Percentiles rank a stretch among this genome's conserved stretches.
phyloP scores from a whole-genome alignment of 108 stramenopile species.

The Stephanodiscus minutulus region DNA sequence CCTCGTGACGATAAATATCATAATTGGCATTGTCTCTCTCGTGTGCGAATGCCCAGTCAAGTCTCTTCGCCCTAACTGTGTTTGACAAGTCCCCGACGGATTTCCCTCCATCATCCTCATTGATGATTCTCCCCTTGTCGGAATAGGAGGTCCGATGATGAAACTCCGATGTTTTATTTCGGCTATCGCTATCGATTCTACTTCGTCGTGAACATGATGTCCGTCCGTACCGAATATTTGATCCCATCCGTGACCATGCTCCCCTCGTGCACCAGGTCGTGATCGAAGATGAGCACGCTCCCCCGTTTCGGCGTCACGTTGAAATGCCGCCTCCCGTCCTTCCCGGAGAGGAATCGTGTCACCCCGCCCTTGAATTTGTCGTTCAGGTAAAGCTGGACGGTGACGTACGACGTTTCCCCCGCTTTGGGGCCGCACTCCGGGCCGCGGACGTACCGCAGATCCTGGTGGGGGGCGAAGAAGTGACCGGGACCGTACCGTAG shows the following conservation, averaged over 20 bases:
- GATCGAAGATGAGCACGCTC: constrained; percentile 42
- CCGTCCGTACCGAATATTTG: constrained; percentile 47
- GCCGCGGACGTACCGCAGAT: constrained; percentile 25
- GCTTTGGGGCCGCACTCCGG: constrained; percentile 19
- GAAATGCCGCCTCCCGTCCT: constrained; percentile 1
- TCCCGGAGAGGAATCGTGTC: constrained; percentile 33
- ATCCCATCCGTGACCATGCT: constrained; percentile 24
- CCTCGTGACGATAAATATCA: too few species aligned
- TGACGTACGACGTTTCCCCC: constrained; percentile 42
- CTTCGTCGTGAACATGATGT: constrained; percentile 38
- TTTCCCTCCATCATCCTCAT: too few species aligned
- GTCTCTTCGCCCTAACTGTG: not conserved
- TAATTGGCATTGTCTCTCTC: too few species aligned
- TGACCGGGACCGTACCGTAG: constrained; percentile 35
- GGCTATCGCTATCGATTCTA: not conserved
- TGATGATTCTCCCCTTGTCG: too few species aligned
- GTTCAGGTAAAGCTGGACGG: constrained; percentile 46
- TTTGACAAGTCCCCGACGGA: not conserved
- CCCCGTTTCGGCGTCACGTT: constrained; percentile 42
- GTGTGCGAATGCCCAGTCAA: too few species aligned
- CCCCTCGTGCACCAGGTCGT: constrained; percentile 46
- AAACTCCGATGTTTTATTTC: not conserved
- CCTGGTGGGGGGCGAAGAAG: constrained; percentile 45
- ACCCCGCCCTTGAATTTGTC: constrained; percentile 44
- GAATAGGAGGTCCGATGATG: not conserved